phyloP scores from a whole-genome alignment of 2,329 filamentous ascomycete species.

The Fusarium protoensiforme region DNA sequence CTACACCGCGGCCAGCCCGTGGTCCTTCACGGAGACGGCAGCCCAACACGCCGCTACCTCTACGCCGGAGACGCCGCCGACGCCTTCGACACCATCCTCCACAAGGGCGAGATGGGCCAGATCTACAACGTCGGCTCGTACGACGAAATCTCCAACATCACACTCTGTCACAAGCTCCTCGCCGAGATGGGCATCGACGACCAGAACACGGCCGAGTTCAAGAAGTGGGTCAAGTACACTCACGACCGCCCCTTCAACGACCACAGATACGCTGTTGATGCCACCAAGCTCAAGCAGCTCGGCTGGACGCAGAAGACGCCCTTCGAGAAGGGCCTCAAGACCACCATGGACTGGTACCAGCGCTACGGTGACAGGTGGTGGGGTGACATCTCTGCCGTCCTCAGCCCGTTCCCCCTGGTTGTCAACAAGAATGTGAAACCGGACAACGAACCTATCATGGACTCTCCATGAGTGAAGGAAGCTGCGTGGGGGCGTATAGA shows the following conservation, averaged over 20 bases:
- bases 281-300: conserved; percentile 72
- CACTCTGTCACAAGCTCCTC: conserved; percentile 74
- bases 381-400: background rate
- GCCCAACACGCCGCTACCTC: conserved; percentile 78
- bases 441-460: background rate
- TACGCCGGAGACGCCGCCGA: conserved; percentile 84
- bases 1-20: conserved; percentile 74
- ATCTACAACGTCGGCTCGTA: conserved; percentile 86
- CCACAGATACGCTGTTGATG: conserved; percentile 77
- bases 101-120: conserved; percentile 78
- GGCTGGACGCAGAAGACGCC: conserved; percentile 76
- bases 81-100: conserved; percentile 85
- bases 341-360: background rate
- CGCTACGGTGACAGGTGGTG: background rate
- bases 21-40: conserved; percentile 81
- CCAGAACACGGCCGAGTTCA: conserved; percentile 62
- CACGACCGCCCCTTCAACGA: conserved; percentile 84
- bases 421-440: conserved; percentile 1
- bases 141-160: conserved; percentile 80
- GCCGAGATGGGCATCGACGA: conserved; percentile 68
- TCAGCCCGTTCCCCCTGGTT: background rate
- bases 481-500: background rate
- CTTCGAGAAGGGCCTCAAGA: conserved; percentile 71
- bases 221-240: conserved; percentile 78
- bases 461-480: background rate